Percentiles rank a stretch among this genome's conserved stretches.
These are phyloP conservation scores for Rhodocollybia butyracea DNA, from an alignment of 768 basidiomycete species.

Conservation along the genomic window DNA sequence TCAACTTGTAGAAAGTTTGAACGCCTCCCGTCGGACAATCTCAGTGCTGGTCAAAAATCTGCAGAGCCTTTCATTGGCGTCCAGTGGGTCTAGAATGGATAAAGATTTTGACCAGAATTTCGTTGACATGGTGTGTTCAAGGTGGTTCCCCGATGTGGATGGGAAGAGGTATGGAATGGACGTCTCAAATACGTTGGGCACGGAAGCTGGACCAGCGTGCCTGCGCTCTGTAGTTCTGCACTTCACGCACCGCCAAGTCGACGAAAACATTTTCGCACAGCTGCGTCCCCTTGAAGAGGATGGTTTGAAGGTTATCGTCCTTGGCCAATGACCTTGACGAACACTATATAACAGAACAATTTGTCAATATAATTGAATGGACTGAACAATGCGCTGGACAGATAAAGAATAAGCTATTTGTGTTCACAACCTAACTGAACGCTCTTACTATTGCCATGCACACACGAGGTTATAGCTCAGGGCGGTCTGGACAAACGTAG, in stretches of 20 bases:
- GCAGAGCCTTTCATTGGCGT: background rate
- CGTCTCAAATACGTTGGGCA: background rate
- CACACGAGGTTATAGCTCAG: too few relatives aligned
- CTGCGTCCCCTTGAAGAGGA: background rate
- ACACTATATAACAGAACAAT: too few relatives aligned
- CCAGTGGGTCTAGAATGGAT: background rate
- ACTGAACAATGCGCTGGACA: too few relatives aligned
- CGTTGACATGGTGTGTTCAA: background rate
- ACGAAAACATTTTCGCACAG: background rate
- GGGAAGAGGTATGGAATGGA: background rate
- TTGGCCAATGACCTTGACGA: background rate
- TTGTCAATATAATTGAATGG: too few relatives aligned
- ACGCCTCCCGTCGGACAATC: background rate
- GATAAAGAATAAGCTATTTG: too few relatives aligned
- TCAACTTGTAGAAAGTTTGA: background rate
- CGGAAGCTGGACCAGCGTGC: background rate
- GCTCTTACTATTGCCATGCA: too few relatives aligned
- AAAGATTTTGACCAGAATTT: background rate
- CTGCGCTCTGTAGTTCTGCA: background rate
- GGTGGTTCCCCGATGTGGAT: background rate
- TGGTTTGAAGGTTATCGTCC: background rate
- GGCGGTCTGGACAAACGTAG: too few relatives aligned
- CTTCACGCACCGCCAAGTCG: background rate
- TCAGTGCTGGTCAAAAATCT: background rate
- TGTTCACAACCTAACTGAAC: too few relatives aligned